Conservation (phyloP, 495 filamentous ascomycete genomes). For the Zalerion maritima region DNA sequence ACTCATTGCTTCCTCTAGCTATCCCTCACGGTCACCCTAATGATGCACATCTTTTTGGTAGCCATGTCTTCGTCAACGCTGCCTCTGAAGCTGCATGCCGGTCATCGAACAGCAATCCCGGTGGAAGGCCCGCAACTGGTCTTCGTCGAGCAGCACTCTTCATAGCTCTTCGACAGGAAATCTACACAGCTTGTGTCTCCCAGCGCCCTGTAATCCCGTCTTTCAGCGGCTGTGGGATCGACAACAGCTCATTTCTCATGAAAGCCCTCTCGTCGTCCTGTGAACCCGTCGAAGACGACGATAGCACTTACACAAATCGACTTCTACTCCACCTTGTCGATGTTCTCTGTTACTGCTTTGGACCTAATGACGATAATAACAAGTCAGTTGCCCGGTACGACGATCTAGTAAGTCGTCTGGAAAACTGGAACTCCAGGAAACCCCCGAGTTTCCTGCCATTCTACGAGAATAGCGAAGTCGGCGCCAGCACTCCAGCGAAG, state of each 20-base stretch:
- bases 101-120: too few relatives aligned
- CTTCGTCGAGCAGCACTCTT: slow-evolving; percentile 17
- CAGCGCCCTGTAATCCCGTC: slow-evolving; percentile 15
- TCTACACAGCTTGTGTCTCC: slow-evolving; percentile 18
- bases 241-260: slow-evolving; percentile 12
- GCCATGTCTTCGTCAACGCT: slow-evolving; percentile 3
- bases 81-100: too few relatives aligned
- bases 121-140: slow-evolving; percentile 3
- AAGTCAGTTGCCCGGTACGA: too few relatives aligned
- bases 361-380: too few relatives aligned
- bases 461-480: background rate
- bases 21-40: too few relatives aligned
- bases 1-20: too few relatives aligned
- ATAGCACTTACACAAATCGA: slow-evolving; percentile 17
- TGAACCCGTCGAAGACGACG: background rate
- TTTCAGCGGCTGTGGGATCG: slow-evolving; percentile 9
- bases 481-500: background rate
- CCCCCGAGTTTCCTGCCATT: slow-evolving; percentile 15
- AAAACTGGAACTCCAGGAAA: slow-evolving; percentile 7
- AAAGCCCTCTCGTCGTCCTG: slow-evolving; percentile 10
- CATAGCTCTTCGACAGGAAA: slow-evolving; percentile 21
- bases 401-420: slow-evolving; percentile 13
- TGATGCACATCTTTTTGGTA: slow-evolving; percentile 10
- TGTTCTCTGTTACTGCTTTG: slow-evolving; percentile 4
- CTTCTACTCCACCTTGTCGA: slow-evolving; percentile 14